Conservation (phyloP, 805 yeast genomes). For the Wickerhamiella spandovensis region DNA sequence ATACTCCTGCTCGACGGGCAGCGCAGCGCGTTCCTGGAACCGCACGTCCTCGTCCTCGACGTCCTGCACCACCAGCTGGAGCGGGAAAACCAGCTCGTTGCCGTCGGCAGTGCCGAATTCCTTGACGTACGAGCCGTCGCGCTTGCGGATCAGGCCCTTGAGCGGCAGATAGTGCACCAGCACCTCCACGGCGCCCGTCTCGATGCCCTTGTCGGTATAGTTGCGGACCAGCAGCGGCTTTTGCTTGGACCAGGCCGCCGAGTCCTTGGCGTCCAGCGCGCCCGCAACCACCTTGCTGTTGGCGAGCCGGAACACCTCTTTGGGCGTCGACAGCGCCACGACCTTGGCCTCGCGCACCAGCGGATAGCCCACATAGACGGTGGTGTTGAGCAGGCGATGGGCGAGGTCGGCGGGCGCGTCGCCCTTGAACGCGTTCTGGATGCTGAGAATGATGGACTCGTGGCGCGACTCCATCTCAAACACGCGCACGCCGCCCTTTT, state of each 20-base stretch:
- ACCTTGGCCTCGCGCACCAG: conserved; percentile 69
- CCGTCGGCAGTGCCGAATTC: conserved; percentile 36
- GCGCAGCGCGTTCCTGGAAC: conserved; percentile 55
- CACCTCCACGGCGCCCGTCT: conserved; percentile 38
- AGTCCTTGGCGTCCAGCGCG: conserved; percentile 34
- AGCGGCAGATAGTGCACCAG: conserved; percentile 62
- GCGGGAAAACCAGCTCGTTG: conserved; percentile 48
- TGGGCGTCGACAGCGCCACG: conserved; percentile 43
- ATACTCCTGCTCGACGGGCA: conserved; percentile 69
- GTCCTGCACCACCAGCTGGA: conserved; percentile 64
- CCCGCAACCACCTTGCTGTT: not conserved
- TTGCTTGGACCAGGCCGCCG: conserved; percentile 33
- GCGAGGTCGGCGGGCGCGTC: conserved; percentile 46
- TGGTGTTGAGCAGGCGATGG: conserved; percentile 42
- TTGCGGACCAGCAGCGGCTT: conserved; percentile 28
- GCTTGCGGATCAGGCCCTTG: conserved; percentile 58
- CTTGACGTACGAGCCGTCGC: conserved; percentile 66
- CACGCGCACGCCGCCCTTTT: conserved; percentile 51
- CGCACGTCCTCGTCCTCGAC: conserved; percentile 66
- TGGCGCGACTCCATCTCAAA: conserved; percentile 79
- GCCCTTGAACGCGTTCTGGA: conserved; percentile 34
- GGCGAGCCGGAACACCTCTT: not conserved
- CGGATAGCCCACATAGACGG: conserved; percentile 83
- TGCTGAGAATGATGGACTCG: conserved; percentile 59
- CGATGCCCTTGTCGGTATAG: conserved; percentile 46